A percentile compares a stretch with the other conserved stretches of the same genome.
Conservation (phyloP, 768 basidiomycete species). For the Exsudoporus frostii region DNA sequence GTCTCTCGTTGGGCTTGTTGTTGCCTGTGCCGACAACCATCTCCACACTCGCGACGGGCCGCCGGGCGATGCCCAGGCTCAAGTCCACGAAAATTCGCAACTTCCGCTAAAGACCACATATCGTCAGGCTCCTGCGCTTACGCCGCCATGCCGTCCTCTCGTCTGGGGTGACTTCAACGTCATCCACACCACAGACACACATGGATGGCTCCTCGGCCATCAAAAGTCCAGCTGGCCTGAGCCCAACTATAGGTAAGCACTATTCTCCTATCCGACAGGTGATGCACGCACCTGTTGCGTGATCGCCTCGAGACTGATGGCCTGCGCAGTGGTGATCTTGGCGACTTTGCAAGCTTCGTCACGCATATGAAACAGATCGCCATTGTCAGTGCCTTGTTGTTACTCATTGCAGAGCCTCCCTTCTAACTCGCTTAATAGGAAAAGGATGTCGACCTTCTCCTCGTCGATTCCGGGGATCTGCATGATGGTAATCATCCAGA, state of each 20-base stretch:
- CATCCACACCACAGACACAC: constrained; percentile 82
- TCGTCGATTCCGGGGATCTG: constrained; percentile 80
- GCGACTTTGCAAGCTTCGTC: constrained; percentile 86
- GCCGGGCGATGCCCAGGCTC: too few species aligned
- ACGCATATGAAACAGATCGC: constrained; percentile 78
- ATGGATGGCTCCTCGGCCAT: constrained; percentile 83
- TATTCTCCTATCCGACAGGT: not conserved
- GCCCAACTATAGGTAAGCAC: constrained; percentile 61
- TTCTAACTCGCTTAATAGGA: constrained; percentile 32
- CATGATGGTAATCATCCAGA: constrained; percentile 60
- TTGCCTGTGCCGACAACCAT: constrained; percentile 24
- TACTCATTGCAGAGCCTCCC: not conserved
- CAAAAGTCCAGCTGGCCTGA: constrained; percentile 74
- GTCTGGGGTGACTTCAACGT: constrained; percentile 91
- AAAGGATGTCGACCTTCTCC: constrained; percentile 76
- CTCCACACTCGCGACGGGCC: too few species aligned
- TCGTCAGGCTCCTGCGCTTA: constrained; percentile 24
- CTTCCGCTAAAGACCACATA: constrained; percentile 12
- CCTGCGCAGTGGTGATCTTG: constrained; percentile 51
- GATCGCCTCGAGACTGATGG: not conserved
- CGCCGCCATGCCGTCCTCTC: constrained; percentile 64
- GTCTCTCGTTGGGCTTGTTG: constrained; percentile 15
- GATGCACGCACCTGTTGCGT: not conserved
- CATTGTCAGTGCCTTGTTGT: constrained; percentile 33
- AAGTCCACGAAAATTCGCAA: constrained; percentile 35